Base-by-base conservation (phyloP, 2,329 filamentous ascomycete species). In the Tympanopsis confertula region DNA sequence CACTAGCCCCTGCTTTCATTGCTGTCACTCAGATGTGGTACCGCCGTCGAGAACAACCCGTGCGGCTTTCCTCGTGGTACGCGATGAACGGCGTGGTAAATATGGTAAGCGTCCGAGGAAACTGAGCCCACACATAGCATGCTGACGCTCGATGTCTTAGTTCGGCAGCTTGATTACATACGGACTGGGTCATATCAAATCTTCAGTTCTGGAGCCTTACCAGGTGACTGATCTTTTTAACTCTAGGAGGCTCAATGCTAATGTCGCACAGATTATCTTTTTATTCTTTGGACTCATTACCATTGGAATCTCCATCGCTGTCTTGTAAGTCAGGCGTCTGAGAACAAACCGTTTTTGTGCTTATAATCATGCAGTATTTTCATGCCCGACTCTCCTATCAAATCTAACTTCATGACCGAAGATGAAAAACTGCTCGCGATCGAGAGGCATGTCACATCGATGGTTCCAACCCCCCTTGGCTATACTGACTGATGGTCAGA, bases 381-480 rank as follows among this genome's bases (percentile, higher is more conserved):
- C 37, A 75, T 82, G 63, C 78, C 78, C 0, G 78, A 82, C 45
- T 77, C 73, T 0, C 77, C 78, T 0, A 67, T 77, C 47, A 64
- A 71, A 17, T 66, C 74, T 1, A 71, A 66, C 15, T 79, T 77
- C 36, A 59, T 80, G 2, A 61, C 56, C 0, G 62, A 68, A 3
- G 58, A 69, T 13, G 74, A 80, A 35, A 76, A 71, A 39, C 47
- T 74, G 0, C 55, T 78, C 7, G 73, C 74, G 0, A 64, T 78
- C 10, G 74, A 79, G 47, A 60, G 74, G 35, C 17, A 17, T 17
- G 15, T 18, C n/a, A n/a, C n/a, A n/a, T n/a, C n/a, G n/a, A n/a
- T n/a, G n/a, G n/a, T n/a, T n/a, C n/a, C n/a, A n/a, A n/a, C n/a
- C n/a, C n/a, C n/a, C 13, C n/a, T 10, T 26, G 22, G 22, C 22